Conservation (phyloP, 345 rosid genomes). For the Noccaea caerulescens region DNA sequence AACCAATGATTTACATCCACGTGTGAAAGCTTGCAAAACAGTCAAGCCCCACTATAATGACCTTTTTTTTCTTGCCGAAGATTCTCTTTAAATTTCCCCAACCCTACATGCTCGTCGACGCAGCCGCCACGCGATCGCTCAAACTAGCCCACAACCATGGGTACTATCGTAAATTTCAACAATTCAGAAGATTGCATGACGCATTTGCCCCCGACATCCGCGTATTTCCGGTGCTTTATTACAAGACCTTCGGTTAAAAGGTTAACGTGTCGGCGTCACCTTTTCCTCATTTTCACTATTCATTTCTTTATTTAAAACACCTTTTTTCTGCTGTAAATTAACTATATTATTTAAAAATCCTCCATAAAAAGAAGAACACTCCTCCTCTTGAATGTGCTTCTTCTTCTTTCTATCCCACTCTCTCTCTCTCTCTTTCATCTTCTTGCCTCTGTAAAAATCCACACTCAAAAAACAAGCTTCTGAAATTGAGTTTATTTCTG, state of each 20-base stretch:
- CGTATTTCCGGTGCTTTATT: slow-evolving; percentile 35
- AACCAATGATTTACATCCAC: background rate
- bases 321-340: slow-evolving; percentile 5
- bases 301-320: slow-evolving; percentile 24
- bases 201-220: slow-evolving; percentile 27
- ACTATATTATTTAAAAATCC: background rate
- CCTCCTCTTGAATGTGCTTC: slow-evolving; percentile 26
- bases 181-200: slow-evolving; percentile 1
- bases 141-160: background rate
- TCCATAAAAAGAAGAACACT: slow-evolving; percentile 38
- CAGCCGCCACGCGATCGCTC: slow-evolving; percentile 39
- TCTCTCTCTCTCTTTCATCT: slow-evolving; percentile 9
- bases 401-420: slow-evolving; percentile 10
- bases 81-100: slow-evolving; percentile 13
- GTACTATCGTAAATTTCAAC: background rate
- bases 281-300: slow-evolving; percentile 13
- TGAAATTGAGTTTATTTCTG: slow-evolving; percentile 13
- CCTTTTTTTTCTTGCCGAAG: slow-evolving; percentile 2
- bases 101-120: slow-evolving; percentile 36
- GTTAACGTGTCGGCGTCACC: slow-evolving; percentile 32
- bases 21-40: slow-evolving; percentile 36
- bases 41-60: slow-evolving; percentile 41
- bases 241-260: slow-evolving; percentile 37
- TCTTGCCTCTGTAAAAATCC: slow-evolving; percentile 1
- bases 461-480: background rate